These are phyloP conservation scores for Citrullus mucosospermus DNA, from an alignment of 306 rosid species.

Conservation along the genomic window DNA sequence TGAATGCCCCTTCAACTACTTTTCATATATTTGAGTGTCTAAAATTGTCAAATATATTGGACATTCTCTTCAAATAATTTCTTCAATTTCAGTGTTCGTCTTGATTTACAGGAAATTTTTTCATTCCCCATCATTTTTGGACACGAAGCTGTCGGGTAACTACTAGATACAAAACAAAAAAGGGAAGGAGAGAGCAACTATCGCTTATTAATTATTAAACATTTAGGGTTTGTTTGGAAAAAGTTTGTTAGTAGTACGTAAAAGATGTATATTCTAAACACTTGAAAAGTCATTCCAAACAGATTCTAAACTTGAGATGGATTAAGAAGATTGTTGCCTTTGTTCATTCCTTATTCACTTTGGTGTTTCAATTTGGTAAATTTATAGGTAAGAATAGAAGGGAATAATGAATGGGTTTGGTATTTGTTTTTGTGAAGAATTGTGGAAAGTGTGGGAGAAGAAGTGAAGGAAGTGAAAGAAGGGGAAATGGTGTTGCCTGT, in stretches of 20 bases:
- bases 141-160: constrained; percentile 66
- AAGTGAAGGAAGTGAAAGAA: constrained; percentile 38
- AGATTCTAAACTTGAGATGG: background rate
- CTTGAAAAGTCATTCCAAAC: too few relatives aligned
- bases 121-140: constrained; percentile 29
- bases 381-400: background rate
- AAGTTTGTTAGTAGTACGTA: too few relatives aligned
- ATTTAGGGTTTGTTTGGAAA: too few relatives aligned
- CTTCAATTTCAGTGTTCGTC: background rate
- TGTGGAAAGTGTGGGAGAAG: constrained; percentile 53
- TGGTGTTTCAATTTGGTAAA: background rate
- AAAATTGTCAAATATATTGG: too few relatives aligned
- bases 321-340: background rate
- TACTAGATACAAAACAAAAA: background rate
- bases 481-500: constrained; percentile 53
- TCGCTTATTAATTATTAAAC: too few relatives aligned
- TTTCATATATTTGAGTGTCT: too few relatives aligned
- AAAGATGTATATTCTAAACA: too few relatives aligned
- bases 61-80: too few relatives aligned
- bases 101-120: constrained; percentile 5
- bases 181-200: too few relatives aligned
- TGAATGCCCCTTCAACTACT: too few relatives aligned
- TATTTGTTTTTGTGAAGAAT: background rate
- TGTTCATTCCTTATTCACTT: background rate
- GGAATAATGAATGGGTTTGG: background rate